Conservation (phyloP, 768 basidiomycete genomes). For the Leccinellum rugosiceps region DNA sequence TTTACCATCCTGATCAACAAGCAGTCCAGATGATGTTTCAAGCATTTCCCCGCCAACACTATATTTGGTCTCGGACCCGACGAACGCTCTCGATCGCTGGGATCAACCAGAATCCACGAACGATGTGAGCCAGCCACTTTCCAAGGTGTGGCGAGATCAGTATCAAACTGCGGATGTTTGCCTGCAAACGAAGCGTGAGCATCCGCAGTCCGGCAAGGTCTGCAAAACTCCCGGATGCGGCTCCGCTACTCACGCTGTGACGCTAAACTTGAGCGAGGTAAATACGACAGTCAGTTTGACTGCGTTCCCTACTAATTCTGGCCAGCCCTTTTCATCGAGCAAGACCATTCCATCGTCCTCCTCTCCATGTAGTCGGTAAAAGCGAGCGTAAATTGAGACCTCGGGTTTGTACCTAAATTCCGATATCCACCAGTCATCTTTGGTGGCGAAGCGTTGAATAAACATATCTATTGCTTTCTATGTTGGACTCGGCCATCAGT, state of each 20-base stretch:
- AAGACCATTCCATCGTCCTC: slow-evolving; percentile 33
- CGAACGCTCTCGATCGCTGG: background rate
- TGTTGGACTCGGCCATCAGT: slow-evolving; percentile 5
- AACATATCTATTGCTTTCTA: slow-evolving; percentile 32
- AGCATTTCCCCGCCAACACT: background rate
- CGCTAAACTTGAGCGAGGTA: slow-evolving; percentile 34
- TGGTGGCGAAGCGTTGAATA: slow-evolving; percentile 34
- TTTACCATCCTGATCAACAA: background rate
- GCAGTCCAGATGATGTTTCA: background rate
- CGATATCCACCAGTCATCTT: slow-evolving; percentile 36
- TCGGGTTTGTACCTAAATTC: slow-evolving; percentile 33
- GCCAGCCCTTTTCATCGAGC: slow-evolving; percentile 32
- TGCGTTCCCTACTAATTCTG: slow-evolving; percentile 32
- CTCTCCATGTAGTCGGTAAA: slow-evolving; percentile 32
- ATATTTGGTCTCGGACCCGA: slow-evolving; percentile 2
- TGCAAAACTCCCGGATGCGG: background rate
- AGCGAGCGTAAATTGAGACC: slow-evolving; percentile 33
- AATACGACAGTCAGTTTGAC: slow-evolving; percentile 31
- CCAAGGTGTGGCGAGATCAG: background rate
- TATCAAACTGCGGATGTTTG: slow-evolving; percentile 26
- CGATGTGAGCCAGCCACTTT: background rate
- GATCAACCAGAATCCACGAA: background rate
- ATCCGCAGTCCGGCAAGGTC: slow-evolving; percentile 4
- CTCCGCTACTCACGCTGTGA: slow-evolving; percentile 26
- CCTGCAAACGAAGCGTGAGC: slow-evolving; percentile 14